phyloP scores from a whole-genome alignment of 805 yeast species.

The Lachancea meyersii region DNA sequence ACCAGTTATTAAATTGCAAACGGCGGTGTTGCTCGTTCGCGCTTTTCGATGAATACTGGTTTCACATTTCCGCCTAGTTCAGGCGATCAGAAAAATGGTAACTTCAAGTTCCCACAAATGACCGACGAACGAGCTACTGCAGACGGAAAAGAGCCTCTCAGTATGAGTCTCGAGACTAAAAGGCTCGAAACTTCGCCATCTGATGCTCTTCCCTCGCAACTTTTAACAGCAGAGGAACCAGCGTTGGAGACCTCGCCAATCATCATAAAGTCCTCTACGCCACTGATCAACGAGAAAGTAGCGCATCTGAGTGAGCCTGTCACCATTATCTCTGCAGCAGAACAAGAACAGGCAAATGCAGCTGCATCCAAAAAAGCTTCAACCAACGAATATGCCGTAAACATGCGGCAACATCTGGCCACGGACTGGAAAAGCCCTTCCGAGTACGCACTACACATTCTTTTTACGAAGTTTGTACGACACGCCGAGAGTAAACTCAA shows the following conservation, averaged over 20 bases:
- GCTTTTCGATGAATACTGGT: conserved; percentile 21
- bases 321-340: background rate
- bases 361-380: conserved; percentile 13
- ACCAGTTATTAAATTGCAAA: background rate
- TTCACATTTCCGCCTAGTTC: conserved; percentile 22
- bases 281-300: background rate
- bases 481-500: conserved; percentile 85
- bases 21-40: background rate
- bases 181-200: background rate
- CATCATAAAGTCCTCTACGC: conserved; percentile 5
- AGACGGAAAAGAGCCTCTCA: background rate
- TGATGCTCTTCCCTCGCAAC: background rate
- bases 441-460: conserved; percentile 87
- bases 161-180: background rate
- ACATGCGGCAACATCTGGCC: conserved; percentile 36
- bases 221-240: background rate
- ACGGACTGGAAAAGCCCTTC: conserved; percentile 66
- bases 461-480: conserved; percentile 92
- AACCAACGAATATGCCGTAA: conserved; percentile 24
- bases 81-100: background rate
- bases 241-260: conserved; percentile 4
- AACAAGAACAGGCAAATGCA: conserved; percentile 4
- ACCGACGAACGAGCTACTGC: background rate
- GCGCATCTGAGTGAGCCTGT: background rate
- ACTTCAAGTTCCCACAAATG: conserved; percentile 7